phyloP scores from a whole-genome alignment of 805 yeast species.

The Komagataella mondaviorum region DNA sequence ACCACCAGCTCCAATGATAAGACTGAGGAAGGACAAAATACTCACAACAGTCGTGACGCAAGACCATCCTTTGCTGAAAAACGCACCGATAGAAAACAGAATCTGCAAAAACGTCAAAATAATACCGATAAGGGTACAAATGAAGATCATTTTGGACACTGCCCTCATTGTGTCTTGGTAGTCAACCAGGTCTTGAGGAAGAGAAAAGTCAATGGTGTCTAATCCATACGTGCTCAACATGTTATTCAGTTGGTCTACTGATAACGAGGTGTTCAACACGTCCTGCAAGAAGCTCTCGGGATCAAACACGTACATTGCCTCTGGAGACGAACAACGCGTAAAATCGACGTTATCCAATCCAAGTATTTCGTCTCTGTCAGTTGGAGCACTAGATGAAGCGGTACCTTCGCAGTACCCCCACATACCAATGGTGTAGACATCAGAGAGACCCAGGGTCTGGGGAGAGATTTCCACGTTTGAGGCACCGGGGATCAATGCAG shows the following conservation, averaged over 20 bases:
- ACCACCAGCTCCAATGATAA: conserved; percentile 35
- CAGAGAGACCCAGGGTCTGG: conserved; percentile 24
- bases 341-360: conserved; percentile 14
- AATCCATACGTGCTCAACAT: conserved; percentile 5
- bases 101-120: conserved; percentile 25
- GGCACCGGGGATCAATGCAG: conserved; percentile 8
- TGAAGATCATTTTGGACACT: conserved; percentile 45
- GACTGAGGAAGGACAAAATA: conserved; percentile 22
- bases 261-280: conserved; percentile 7
- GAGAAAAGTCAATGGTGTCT: conserved; percentile 16
- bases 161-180: conserved; percentile 30
- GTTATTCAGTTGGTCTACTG: conserved; percentile 10
- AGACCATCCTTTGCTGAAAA: conserved; percentile 30
- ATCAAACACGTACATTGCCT: conserved; percentile 42
- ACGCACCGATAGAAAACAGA: conserved; percentile 19
- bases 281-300: conserved; percentile 23
- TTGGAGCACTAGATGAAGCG: conserved; percentile 7
- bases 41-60: conserved; percentile 31
- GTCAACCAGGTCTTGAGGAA: conserved; percentile 41
- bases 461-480: conserved; percentile 4
- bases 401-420: conserved; percentile 43
- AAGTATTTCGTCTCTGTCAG: conserved; percentile 13
- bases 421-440: conserved; percentile 39
- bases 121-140: conserved; percentile 37
- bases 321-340: conserved; percentile 40